Percentiles rank a stretch among this genome's conserved stretches.
Conservation (phyloP, 2,329 filamentous ascomycete species). For the Talaromyces sp. region DNA sequence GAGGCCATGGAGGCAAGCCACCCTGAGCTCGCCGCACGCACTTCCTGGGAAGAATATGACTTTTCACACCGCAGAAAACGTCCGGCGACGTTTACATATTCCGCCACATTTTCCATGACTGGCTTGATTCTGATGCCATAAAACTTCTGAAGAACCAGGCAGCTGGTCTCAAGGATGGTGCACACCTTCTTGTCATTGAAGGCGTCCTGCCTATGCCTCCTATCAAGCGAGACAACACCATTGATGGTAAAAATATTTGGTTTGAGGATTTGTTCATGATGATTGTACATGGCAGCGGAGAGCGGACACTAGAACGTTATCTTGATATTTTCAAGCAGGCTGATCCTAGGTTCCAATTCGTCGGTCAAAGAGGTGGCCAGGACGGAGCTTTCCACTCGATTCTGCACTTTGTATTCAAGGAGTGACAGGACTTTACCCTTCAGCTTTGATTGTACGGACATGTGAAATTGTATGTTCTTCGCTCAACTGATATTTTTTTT, state of each 20-base stretch:
- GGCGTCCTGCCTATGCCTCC: conserved; percentile 6
- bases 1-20: background rate
- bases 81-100: conserved; percentile 28
- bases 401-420: background rate
- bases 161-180: conserved; percentile 23
- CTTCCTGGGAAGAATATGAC: conserved; percentile 50
- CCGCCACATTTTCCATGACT: conserved; percentile 29
- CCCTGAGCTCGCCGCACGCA: conserved; percentile 22
- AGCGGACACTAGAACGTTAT: background rate
- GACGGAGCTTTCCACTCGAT: background rate
- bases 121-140: conserved; percentile 25
- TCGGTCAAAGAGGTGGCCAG: background rate
- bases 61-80: conserved; percentile 47
- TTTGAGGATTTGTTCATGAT: background rate
- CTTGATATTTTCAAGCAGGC: background rate
- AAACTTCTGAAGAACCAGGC: conserved; percentile 25
- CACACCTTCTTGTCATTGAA: conserved; percentile 23
- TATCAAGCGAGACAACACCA: background rate
- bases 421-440: background rate
- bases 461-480: background rate
- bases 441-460: background rate
- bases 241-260: background rate
- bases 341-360: background rate
- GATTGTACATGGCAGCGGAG: background rate
- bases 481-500: too few relatives aligned